Base-by-base conservation (phyloP, 495 filamentous ascomycete species). In the Halenospora varia region DNA sequence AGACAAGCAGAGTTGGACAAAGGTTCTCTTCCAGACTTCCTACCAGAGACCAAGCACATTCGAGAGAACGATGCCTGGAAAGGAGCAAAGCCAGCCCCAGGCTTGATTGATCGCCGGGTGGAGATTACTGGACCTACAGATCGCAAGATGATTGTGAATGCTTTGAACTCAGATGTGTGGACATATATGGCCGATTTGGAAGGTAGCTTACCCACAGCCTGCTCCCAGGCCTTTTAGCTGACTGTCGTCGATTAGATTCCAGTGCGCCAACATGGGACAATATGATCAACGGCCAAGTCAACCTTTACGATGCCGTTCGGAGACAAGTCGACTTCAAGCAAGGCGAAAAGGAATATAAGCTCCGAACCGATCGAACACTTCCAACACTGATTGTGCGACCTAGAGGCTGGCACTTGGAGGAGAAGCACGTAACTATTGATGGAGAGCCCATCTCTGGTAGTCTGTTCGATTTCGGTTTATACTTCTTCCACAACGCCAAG, bases 181-280 rank as follows among this genome's bases (percentile, higher is more conserved):
- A 97, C 94, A 25, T 99, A 99, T 71, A 99, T 99, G 94, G 95
- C 94, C 24, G 94, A 99, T 77, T 94, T 99, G 56, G 94, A 99
- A 76, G 92, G 91, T 92, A 70, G 8, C 13, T 4, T 13, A 35
- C 29, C 29, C 13, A 4, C 6, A 13, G 13, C 29, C 13, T 13
- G 13, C 4, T 35, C 13, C 13, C 13, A 35, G 29, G 13, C 13
- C 4, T 35, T 6, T 35, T n/a, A n/a, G 29, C 29, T 35, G 29
- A 35, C 13, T 13, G 13, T 35, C 6, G 6, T 35, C 13, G 29
- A 35, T 35, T 35, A 96, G 94, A 99, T 71, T 97, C 94, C 2
- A 96, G 83, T 71, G 94, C 95, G 22, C 94, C 94, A 25, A 97
- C 94, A 22, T 99, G 94, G 94, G 91, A 96, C 48, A 99, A 97